These are phyloP conservation scores for Lasiosphaeris hirsuta DNA, from an alignment of 495 filamentous ascomycete genomes.

Conservation along the genomic window DNA sequence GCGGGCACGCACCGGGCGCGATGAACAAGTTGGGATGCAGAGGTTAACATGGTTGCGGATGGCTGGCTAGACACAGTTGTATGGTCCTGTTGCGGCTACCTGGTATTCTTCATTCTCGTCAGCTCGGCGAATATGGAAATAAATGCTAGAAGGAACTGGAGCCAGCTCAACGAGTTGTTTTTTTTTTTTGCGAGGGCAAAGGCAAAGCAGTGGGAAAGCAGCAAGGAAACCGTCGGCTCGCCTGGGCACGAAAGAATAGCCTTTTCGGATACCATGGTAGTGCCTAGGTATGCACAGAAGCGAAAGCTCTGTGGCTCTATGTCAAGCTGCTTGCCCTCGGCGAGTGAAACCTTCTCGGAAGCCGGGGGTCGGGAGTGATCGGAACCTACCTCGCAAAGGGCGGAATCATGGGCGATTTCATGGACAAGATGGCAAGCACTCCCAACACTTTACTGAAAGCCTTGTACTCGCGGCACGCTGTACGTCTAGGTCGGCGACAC, in stretches of 20 bases:
- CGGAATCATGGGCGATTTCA: background rate
- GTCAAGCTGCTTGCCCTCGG: background rate
- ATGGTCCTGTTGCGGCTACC: slow-evolving; percentile 22
- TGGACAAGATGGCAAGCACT: slow-evolving; percentile 11
- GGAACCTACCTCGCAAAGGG: slow-evolving; percentile 23
- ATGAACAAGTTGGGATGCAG: slow-evolving; percentile 27
- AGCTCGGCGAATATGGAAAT: background rate
- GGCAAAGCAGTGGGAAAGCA: background rate
- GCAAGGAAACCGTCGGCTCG: background rate
- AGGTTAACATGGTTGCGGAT: slow-evolving; percentile 35
- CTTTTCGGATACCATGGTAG: too few relatives aligned
- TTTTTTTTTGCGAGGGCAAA: too few relatives aligned
- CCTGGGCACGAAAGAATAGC: background rate
- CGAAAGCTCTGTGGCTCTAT: background rate
- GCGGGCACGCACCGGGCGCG: slow-evolving; percentile 27
- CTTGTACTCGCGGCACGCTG: too few relatives aligned
- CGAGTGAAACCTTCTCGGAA: slow-evolving; percentile 1
- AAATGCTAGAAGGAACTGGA: too few relatives aligned
- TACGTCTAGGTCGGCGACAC: too few relatives aligned
- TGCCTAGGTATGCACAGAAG: too few relatives aligned
- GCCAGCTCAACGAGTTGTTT: too few relatives aligned
- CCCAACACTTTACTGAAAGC: too few relatives aligned
- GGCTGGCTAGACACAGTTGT: slow-evolving; percentile 1
- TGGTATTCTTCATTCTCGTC: slow-evolving; percentile 17
- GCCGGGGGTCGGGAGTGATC: slow-evolving; percentile 12